Evolutionary conservation across 352 stramenopile species (phyloP).

Genomic region (Pseudoperonospora humuli): DNA sequence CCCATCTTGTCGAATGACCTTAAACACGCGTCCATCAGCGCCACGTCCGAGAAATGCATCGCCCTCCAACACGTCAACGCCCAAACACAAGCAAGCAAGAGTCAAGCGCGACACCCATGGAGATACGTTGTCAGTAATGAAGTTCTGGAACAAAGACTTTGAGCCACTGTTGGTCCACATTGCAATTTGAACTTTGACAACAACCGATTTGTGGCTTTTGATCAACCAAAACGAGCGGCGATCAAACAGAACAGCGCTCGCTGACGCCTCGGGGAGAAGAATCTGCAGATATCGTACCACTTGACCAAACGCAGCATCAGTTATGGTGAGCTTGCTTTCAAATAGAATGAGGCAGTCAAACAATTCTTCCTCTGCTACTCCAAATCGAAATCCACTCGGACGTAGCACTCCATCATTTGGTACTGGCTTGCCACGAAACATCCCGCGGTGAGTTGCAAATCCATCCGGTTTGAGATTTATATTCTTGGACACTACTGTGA

Average conservation of each 20-base stretch:
- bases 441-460: conserved; percentile 9
- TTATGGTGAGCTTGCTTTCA: conserved; percentile 24
- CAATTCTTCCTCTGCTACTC: conserved; percentile 24
- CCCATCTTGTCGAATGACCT: conserved; percentile 9
- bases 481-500: neutral
- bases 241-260: conserved; percentile 20
- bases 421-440: neutral
- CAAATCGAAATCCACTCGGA: no score
- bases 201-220: conserved; percentile 14
- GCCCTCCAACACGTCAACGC: conserved; percentile 19
- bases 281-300: conserved; percentile 20
- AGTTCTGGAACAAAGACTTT: conserved; percentile 20
- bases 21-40: conserved; percentile 11
- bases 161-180: conserved; percentile 16
- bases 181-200: conserved; percentile 11
- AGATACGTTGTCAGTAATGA: conserved; percentile 17
- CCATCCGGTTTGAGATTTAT: conserved; percentile 9
- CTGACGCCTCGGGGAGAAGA: conserved; percentile 8
- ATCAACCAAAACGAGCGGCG: conserved; percentile 24
- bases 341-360: conserved; percentile 28
- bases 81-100: conserved; percentile 11
- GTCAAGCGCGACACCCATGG: conserved; percentile 15
- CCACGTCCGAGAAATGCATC: conserved; percentile 24
- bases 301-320: conserved; percentile 23
- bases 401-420: no score